Percentiles rank a stretch among this genome's conserved stretches.
Evolutionary conservation across 768 basidiomycete species (phyloP).

Genomic region (Cyclocybe cylindracea): DNA sequence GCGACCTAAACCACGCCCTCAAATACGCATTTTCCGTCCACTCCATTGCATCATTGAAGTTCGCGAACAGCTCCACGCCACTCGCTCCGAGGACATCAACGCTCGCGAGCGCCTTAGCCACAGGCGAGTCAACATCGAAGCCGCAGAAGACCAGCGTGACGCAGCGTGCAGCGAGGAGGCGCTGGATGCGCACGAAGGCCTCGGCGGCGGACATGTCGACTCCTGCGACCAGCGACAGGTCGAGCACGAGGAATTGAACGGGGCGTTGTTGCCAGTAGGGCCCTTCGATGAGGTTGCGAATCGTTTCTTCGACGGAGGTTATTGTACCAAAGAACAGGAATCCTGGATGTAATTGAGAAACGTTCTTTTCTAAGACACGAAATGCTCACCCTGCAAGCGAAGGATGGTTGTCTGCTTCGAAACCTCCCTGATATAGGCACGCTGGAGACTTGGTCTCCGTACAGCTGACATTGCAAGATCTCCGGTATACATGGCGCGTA

Average conservation of each 20-base stretch:
- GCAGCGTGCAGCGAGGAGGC: slow-evolving; percentile 71
- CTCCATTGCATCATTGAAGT: slow-evolving; percentile 90
- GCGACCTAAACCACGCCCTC: slow-evolving; percentile 72
- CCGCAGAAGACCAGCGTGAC: slow-evolving; percentile 92
- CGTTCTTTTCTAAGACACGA: background rate
- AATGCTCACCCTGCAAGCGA: slow-evolving; percentile 70
- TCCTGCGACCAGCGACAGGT: slow-evolving; percentile 82
- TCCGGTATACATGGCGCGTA: slow-evolving; percentile 82
- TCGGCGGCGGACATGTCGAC: slow-evolving; percentile 96
- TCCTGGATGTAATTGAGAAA: slow-evolving; percentile 35
- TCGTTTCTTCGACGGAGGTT: slow-evolving; percentile 82
- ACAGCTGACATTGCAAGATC: slow-evolving; percentile 89
- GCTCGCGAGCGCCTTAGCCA: slow-evolving; percentile 72
- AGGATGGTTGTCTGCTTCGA: slow-evolving; percentile 90
- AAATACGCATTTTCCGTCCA: slow-evolving; percentile 97
- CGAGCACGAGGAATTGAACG: slow-evolving; percentile 88
- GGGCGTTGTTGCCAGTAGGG: slow-evolving; percentile 73
- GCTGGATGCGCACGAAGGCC: slow-evolving; percentile 89
- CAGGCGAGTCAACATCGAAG: slow-evolving; percentile 56
- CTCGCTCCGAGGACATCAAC: slow-evolving; percentile 80
- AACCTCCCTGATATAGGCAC: slow-evolving; percentile 89
- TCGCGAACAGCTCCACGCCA: slow-evolving; percentile 79
- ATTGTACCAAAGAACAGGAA: slow-evolving; percentile 96
- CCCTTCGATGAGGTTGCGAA: slow-evolving; percentile 71
- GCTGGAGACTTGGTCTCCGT: slow-evolving; percentile 82